Percentiles rank a stretch among this genome's conserved stretches.
Conservation (phyloP, 176 grass and related monocot species). For the Avena insularis region DNA sequence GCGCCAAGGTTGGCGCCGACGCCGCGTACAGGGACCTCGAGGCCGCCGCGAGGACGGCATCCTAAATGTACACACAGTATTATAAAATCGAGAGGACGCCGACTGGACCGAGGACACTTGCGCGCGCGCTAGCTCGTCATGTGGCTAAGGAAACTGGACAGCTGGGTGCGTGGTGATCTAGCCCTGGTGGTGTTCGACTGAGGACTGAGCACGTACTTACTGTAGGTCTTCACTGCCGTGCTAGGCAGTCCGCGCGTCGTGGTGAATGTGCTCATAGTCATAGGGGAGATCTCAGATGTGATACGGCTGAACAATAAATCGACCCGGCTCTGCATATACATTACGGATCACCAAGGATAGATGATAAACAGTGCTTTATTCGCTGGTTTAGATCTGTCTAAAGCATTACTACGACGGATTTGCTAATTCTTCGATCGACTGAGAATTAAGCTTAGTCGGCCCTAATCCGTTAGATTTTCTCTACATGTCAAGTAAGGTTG, state of each 20-base stretch:
- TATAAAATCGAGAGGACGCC: neutral
- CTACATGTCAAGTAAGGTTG: too few relatives aligned
- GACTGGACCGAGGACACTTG: neutral
- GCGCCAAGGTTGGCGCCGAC: neutral
- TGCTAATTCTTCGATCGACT: too few relatives aligned
- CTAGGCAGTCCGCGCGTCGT: neutral
- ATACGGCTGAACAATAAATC: neutral
- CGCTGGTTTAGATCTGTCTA: too few relatives aligned
- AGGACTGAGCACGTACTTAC: neutral
- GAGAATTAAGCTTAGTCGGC: too few relatives aligned
- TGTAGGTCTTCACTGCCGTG: neutral
- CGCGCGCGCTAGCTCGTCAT: neutral
- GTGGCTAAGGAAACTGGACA: neutral
- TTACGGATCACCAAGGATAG: too few relatives aligned
- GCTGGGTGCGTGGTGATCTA: too few relatives aligned
- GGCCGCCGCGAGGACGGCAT: neutral
- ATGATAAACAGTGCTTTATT: too few relatives aligned
- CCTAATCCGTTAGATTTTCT: too few relatives aligned
- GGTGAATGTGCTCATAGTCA: neutral
- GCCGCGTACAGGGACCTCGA: conserved; percentile 17
- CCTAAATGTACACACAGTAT: neutral
- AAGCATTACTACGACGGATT: too few relatives aligned
- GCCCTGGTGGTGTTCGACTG: neutral
- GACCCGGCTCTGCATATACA: neutral
- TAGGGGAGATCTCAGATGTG: neutral